Conservation (phyloP, 768 basidiomycete genomes). For the Hericium rajendrae region DNA sequence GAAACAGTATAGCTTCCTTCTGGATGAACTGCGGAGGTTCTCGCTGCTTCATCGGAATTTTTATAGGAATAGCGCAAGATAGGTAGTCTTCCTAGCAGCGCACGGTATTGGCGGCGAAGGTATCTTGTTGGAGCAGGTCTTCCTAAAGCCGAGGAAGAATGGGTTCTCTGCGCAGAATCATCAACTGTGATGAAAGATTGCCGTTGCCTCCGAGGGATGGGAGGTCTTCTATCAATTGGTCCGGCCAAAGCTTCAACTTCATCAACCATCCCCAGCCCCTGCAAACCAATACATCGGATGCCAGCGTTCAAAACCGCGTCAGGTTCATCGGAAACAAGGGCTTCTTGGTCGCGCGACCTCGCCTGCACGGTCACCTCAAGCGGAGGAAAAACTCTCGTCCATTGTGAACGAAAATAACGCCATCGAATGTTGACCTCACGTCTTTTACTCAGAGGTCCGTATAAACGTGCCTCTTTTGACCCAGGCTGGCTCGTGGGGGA, state of each 20-base stretch:
- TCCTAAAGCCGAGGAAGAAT: background rate
- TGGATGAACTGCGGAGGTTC: background rate
- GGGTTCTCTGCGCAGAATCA: too few relatives aligned
- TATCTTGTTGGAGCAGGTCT: constrained; percentile 16
- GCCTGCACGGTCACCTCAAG: constrained; percentile 34
- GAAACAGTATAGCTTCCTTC: constrained; percentile 23
- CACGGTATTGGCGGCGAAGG: constrained; percentile 43
- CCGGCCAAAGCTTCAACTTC: constrained; percentile 39
- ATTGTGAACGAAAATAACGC: constrained; percentile 50
- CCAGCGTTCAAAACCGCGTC: constrained; percentile 14
- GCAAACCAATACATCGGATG: constrained; percentile 32
- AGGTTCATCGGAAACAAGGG: background rate
- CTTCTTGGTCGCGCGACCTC: too few relatives aligned
- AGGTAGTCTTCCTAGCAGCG: constrained; percentile 53
- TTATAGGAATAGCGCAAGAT: constrained; percentile 26
- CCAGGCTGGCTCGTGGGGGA: constrained; percentile 42
- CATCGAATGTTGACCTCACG: constrained; percentile 65
- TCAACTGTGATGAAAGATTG: background rate
- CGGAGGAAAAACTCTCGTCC: constrained; percentile 49
- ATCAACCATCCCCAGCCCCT: constrained; percentile 32
- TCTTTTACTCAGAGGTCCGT: constrained; percentile 64
- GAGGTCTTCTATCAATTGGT: constrained; percentile 14
- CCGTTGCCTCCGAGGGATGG: constrained; percentile 4
- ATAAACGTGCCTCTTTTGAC: constrained; percentile 47
- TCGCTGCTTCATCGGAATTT: background rate